These are phyloP conservation scores for Neophaeococcomyces aloes DNA, from an alignment of 2,329 filamentous ascomycete species.

Conservation along the genomic window DNA sequence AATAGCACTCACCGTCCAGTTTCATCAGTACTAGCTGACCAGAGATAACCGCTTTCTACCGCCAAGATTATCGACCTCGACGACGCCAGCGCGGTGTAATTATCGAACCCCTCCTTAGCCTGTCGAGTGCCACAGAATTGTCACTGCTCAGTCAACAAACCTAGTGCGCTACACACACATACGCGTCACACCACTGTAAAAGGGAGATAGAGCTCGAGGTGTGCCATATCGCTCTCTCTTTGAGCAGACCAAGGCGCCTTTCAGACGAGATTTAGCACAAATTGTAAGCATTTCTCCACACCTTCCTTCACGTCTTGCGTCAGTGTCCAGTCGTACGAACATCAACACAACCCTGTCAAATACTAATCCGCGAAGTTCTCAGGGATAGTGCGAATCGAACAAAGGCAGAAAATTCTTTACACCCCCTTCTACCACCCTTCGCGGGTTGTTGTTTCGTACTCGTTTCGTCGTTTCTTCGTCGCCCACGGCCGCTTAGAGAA, in stretches of 20 bases:
- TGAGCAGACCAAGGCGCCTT: conserved; percentile 1
- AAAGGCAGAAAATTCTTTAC: conserved; percentile 1
- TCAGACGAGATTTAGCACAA: not conserved
- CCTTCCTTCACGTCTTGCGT: not conserved
- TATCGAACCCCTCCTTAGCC: conserved; percentile 4
- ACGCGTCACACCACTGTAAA: not conserved
- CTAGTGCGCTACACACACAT: conserved; percentile 1
- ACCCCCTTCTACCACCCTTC: conserved; percentile 12
- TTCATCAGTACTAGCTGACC: not conserved
- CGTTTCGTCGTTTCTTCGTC: conserved; percentile 11
- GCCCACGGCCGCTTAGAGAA: conserved; percentile 24
- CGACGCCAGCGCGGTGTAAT: not conserved
- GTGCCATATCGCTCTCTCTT: not conserved
- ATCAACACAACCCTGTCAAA: not conserved
- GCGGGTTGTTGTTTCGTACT: conserved; percentile 18
- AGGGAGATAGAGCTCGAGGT: not conserved
- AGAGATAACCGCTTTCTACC: not conserved
- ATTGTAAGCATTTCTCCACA: conserved; percentile 8
- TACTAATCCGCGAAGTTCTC: not conserved
- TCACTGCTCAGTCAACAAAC: not conserved
- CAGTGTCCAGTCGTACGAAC: not conserved
- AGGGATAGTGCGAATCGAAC: conserved; percentile 4
- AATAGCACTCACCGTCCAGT: not conserved
- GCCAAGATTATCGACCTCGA: not conserved
- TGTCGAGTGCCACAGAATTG: conserved; percentile 2